phyloP scores from a whole-genome alignment of 352 stramenopile genomes.

The Globisporangium viniferum region DNA sequence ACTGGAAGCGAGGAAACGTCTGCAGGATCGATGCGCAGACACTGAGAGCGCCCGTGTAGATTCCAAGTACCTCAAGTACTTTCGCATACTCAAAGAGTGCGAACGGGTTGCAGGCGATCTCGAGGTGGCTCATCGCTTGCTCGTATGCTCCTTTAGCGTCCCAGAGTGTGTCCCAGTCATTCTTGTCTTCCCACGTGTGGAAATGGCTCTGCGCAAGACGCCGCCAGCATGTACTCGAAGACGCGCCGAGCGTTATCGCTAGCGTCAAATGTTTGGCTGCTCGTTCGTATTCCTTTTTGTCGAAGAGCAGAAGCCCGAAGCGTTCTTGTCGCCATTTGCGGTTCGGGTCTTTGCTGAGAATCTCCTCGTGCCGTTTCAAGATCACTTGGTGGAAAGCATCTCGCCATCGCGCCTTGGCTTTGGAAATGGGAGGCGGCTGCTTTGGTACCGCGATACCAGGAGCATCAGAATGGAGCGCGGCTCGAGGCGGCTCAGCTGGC shows the following conservation, averaged over 20 bases:
- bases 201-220: constrained; percentile 57
- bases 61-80: constrained; percentile 47
- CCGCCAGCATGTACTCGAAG: constrained; percentile 44
- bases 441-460: neutral
- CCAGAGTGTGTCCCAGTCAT: constrained; percentile 65
- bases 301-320: constrained; percentile 52
- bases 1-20: constrained; percentile 52
- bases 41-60: constrained; percentile 43
- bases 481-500: neutral
- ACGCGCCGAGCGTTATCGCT: constrained; percentile 47
- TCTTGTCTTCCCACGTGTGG: constrained; percentile 33
- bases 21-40: constrained; percentile 46
- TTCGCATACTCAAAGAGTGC: constrained; percentile 50
- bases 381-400: constrained; percentile 40
- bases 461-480: neutral
- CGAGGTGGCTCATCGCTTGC: constrained; percentile 45
- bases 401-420: constrained; percentile 30
- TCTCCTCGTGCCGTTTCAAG: constrained; percentile 54
- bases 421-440: neutral
- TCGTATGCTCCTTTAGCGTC: constrained; percentile 56
- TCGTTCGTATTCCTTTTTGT: constrained; percentile 31
- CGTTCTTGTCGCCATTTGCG: constrained; percentile 67
- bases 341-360: constrained; percentile 51
- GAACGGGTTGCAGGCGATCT: constrained; percentile 46
- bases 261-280: constrained; percentile 44